Evolutionary conservation across 768 basidiomycete genomes (phyloP).

Genomic region (Termitomyces eurrhizus): DNA sequence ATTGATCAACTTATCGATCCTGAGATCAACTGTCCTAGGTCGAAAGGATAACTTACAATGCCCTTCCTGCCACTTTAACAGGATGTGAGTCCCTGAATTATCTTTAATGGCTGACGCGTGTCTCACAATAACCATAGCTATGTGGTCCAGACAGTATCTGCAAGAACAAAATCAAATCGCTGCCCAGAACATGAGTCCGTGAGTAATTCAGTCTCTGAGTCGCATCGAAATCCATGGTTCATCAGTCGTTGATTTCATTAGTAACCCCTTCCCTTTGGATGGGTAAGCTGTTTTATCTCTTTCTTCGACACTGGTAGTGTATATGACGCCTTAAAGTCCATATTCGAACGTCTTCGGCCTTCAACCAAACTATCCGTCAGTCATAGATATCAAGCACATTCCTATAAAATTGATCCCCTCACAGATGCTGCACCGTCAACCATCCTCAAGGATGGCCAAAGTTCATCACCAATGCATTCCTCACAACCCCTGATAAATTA

Average conservation of each 20-base stretch:
- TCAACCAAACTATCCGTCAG: slow-evolving; percentile 44
- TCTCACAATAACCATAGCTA: slow-evolving; percentile 28
- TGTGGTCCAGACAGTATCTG: slow-evolving; percentile 58
- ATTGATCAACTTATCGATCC: background rate
- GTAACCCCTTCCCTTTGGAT: slow-evolving; percentile 50
- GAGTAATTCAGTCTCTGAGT: slow-evolving; percentile 7
- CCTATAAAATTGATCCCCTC: background rate
- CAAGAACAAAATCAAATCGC: slow-evolving; percentile 59
- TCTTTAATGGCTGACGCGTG: slow-evolving; percentile 7
- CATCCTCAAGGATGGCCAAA: slow-evolving; percentile 52
- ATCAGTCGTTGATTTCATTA: slow-evolving; percentile 14
- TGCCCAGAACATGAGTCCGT: slow-evolving; percentile 52
- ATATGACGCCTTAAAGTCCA: slow-evolving; percentile 20
- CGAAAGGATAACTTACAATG: slow-evolving; percentile 47
- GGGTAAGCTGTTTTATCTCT: slow-evolving; percentile 31
- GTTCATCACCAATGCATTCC: slow-evolving; percentile 46
- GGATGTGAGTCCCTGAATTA: slow-evolving; percentile 31
- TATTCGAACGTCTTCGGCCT: slow-evolving; percentile 46
- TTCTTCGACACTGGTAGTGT: slow-evolving; percentile 12
- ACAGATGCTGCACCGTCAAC: slow-evolving; percentile 46
- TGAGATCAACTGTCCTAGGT: slow-evolving; percentile 18
- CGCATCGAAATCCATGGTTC: background rate
- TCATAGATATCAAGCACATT: background rate
- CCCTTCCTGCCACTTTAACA: slow-evolving; percentile 43
- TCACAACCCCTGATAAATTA: slow-evolving; percentile 35